Evolutionary conservation across 495 filamentous ascomycete species (phyloP), one percentile per base, ranked within the genome.

Genomic region (Aspergillus steynii): DNA sequence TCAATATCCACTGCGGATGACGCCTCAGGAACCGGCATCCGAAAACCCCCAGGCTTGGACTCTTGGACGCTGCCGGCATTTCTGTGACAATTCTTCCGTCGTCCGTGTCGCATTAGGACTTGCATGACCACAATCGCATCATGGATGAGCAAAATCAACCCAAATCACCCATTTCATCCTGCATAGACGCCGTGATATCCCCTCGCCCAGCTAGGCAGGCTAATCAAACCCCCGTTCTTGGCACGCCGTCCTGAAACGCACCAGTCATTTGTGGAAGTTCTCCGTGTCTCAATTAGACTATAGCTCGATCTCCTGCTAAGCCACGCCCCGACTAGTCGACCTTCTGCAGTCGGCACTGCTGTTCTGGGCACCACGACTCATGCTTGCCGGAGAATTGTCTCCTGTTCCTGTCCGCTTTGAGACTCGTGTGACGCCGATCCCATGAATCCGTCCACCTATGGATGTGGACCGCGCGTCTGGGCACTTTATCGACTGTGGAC

Each of bases 201-300:
- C 12, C 1, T 42, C 37, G 12, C 14, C 31, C 37, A 42, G 37
- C 37, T 42, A 42, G 37, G 20, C 45, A 46, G 55, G 45, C 45
- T 27, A 10, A 27, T 34, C 12, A 56, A 56, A 56, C 20, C 32
- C 32, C 32, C 54, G 54, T 34, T 53, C 61, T 66, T 63, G 58
- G 64, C 64, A 56, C 12, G 6, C 27, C 15, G 26, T 27, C 45
- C 51, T 66, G 64, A 66, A 66, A 63, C 64, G 60, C 45, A 14
- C 64, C 61, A 61, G 54, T 63, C 61, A 54, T 62, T 67, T 54
- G 59, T 64, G 65, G 61, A 63, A 67, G 61, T 60, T 58, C 55
- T 58, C 55, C 58, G 48, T 53, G 65, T 62, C 56, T 61, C 65
- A 64, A 46, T 29, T 64, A 55, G 37, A 55, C 49, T 53, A 42